These are phyloP conservation scores for Cordyceps fumosorosea DNA, from an alignment of 2,329 filamentous ascomycete species.

Conservation along the genomic window DNA sequence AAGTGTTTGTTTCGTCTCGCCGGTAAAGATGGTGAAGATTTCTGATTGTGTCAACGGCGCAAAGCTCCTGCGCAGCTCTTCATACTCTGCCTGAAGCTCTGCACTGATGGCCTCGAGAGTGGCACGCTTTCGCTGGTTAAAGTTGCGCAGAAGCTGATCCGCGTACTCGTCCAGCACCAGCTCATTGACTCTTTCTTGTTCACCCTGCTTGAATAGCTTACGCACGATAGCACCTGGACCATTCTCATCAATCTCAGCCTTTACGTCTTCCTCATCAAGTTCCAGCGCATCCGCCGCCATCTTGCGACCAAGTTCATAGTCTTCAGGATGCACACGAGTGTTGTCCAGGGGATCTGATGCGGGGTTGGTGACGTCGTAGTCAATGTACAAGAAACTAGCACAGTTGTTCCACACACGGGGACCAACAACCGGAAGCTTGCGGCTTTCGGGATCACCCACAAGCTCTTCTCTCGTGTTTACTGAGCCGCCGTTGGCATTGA, in stretches of 20 bases:
- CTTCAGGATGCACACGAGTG: slow-evolving; percentile 94
- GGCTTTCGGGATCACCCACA: slow-evolving; percentile 77
- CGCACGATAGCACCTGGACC: slow-evolving; percentile 86
- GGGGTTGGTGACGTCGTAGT: slow-evolving; percentile 75
- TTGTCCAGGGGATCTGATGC: slow-evolving; percentile 91
- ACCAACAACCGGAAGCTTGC: slow-evolving; percentile 72
- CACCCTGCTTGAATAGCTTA: slow-evolving; percentile 89
- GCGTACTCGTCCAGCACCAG: slow-evolving; percentile 95
- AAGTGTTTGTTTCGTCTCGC: slow-evolving; percentile 79
- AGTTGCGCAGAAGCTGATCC: slow-evolving; percentile 86
- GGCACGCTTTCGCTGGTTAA: slow-evolving; percentile 89
- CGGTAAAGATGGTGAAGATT: slow-evolving; percentile 93
- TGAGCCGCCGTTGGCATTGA: slow-evolving; percentile 83
- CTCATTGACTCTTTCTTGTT: slow-evolving; percentile 92
- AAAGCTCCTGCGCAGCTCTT: slow-evolving; percentile 84
- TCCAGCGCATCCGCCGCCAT: slow-evolving; percentile 97
- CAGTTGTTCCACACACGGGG: slow-evolving; percentile 94
- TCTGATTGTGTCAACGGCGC: slow-evolving; percentile 63
- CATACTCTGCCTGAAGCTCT: slow-evolving; percentile 86
- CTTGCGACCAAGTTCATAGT: slow-evolving; percentile 95
- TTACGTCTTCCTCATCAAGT: slow-evolving; percentile 95
- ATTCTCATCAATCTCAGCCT: slow-evolving; percentile 85
- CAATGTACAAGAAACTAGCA: slow-evolving; percentile 88
- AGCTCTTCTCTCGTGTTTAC: slow-evolving; percentile 82
- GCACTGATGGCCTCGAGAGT: slow-evolving; percentile 94